These are phyloP conservation scores for Mortierella sp. DNA, from an alignment of 371 early-diverging fungal species.

Conservation along the genomic window DNA sequence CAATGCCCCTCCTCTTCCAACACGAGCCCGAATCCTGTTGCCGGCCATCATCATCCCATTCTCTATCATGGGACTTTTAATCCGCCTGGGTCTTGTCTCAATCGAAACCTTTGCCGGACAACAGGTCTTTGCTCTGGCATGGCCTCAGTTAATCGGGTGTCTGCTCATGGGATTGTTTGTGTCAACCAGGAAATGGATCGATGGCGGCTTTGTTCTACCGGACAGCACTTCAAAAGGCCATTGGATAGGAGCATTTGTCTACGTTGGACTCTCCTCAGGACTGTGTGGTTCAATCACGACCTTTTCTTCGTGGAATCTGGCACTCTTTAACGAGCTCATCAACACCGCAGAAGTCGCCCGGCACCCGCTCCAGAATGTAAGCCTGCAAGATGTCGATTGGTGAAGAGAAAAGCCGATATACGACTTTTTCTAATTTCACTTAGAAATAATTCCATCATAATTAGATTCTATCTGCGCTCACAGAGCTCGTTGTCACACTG, in stretches of 20 bases:
- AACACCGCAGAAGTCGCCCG: constrained; percentile 52
- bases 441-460: neutral
- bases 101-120: constrained; percentile 70
- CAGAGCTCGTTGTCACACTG: constrained; percentile 42
- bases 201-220: constrained; percentile 33
- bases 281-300: constrained; percentile 92
- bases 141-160: constrained; percentile 83
- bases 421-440: neutral
- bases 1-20: neutral
- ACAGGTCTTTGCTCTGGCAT: constrained; percentile 75
- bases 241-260: constrained; percentile 65
- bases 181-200: constrained; percentile 31
- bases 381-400: neutral
- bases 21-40: constrained; percentile 12
- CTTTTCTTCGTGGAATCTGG: constrained; percentile 87
- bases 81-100: constrained; percentile 69
- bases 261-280: constrained; percentile 78
- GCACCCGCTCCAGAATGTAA: constrained; percentile 59
- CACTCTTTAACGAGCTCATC: constrained; percentile 67
- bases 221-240: neutral
- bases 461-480: constrained; percentile 45
- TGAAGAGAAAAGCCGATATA: no score
- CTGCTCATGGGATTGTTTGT: constrained; percentile 72
- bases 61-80: constrained; percentile 75
- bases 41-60: constrained; percentile 66